Evolutionary conservation across 352 stramenopile genomes (phyloP).

Genomic region (Peronospora belbahrii): DNA sequence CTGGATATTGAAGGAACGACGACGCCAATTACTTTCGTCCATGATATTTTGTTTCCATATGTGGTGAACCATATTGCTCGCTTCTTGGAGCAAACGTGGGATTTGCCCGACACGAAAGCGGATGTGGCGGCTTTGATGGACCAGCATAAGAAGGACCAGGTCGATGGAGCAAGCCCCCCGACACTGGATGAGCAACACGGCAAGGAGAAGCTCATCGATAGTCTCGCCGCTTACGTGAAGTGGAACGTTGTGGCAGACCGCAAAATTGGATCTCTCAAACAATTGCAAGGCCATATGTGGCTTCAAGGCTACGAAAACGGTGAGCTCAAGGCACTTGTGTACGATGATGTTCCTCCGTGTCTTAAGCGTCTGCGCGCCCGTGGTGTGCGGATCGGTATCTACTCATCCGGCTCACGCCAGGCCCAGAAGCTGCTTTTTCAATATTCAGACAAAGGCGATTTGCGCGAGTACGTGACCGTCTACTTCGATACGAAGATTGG

Average conservation of each 20-base stretch:
- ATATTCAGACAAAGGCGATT: constrained; percentile 75
- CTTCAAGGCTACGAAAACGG: constrained; percentile 77
- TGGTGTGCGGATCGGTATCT: constrained; percentile 87
- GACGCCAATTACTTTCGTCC: constrained; percentile 94
- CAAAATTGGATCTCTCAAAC: constrained; percentile 87
- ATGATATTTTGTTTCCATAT: constrained; percentile 92
- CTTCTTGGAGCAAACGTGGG: constrained; percentile 58
- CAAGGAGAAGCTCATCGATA: constrained; percentile 26
- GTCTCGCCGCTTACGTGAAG: constrained; percentile 48
- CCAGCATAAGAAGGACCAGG: constrained; percentile 37
- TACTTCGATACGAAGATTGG: constrained; percentile 86
- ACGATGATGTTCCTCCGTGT: constrained; percentile 85
- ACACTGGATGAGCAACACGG: constrained; percentile 15
- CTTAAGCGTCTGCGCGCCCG: constrained; percentile 68
- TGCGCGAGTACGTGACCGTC: constrained; percentile 58
- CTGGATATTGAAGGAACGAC: constrained; percentile 96
- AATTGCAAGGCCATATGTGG: constrained; percentile 89
- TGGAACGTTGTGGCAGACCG: constrained; percentile 67
- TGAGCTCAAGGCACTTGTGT: constrained; percentile 86
- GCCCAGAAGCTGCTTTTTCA: constrained; percentile 85
- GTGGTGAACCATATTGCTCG: constrained; percentile 50
- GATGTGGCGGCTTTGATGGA: constrained; percentile 40
- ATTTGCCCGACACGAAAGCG: constrained; percentile 34
- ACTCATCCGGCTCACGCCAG: constrained; percentile 88
- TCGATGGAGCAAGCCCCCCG: constrained; percentile 24